phyloP scores from a whole-genome alignment of 176 grass and related monocot genomes.

The Tillandsia leiboldiana region DNA sequence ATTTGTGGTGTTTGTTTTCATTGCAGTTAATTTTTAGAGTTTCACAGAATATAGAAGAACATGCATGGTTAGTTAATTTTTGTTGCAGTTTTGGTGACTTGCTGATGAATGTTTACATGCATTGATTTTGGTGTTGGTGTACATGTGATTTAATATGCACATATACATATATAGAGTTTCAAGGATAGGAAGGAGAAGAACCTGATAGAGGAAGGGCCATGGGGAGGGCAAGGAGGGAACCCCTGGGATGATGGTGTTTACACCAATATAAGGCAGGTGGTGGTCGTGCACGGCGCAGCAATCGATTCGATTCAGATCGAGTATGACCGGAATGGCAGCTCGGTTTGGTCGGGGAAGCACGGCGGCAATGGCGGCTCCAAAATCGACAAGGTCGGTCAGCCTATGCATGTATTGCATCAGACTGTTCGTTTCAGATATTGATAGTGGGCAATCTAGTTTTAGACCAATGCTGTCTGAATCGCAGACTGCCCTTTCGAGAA shows the following conservation, averaged over 20 bases:
- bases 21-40: too few relatives aligned
- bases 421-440: too few relatives aligned
- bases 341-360: slow-evolving; percentile 42
- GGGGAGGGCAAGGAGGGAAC: slow-evolving; percentile 62
- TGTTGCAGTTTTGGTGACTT: too few relatives aligned
- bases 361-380: slow-evolving; percentile 24
- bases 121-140: background rate
- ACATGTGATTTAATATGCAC: background rate
- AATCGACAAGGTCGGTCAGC: slow-evolving; percentile 30
- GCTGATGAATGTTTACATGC: too few relatives aligned
- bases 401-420: background rate
- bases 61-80: too few relatives aligned
- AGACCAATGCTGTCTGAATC: too few relatives aligned
- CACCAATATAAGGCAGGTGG: slow-evolving; percentile 43
- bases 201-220: slow-evolving; percentile 58
- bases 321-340: slow-evolving; percentile 34
- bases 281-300: slow-evolving; percentile 54
- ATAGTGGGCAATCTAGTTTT: too few relatives aligned
- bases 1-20: too few relatives aligned
- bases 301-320: slow-evolving; percentile 58
- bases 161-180: slow-evolving; percentile 27
- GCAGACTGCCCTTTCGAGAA: too few relatives aligned
- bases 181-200: slow-evolving; percentile 27
- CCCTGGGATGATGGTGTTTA: slow-evolving; percentile 61
- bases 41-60: too few relatives aligned